Percentiles rank a stretch among this genome's conserved stretches.
These are phyloP conservation scores for Passiflora organensis DNA, from an alignment of 345 rosid genomes.

Conservation along the genomic window DNA sequence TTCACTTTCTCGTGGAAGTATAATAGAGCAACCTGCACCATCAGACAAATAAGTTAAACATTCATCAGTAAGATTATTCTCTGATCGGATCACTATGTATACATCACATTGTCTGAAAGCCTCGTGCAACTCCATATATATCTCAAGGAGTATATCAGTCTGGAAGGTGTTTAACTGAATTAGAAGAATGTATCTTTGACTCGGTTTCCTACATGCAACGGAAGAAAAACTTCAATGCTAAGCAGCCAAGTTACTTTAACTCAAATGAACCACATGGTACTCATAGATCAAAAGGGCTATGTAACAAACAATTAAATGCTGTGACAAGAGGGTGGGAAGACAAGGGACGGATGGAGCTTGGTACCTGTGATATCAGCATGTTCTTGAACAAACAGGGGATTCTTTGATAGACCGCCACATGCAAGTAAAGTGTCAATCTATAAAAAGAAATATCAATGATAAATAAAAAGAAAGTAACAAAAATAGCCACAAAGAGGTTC, in stretches of 20 bases:
- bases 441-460: not conserved
- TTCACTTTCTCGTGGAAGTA: conserved; percentile 88
- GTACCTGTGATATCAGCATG: conserved; percentile 83
- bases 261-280: no score
- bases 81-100: no score
- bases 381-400: conserved; percentile 68
- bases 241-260: not conserved
- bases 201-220: no score
- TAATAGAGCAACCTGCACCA: conserved; percentile 68
- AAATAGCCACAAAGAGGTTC: no score
- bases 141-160: not conserved
- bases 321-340: no score
- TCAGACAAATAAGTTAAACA: not conserved
- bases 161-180: not conserved
- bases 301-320: not conserved
- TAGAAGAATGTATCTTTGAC: not conserved
- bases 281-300: not conserved
- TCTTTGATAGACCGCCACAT: conserved; percentile 86
- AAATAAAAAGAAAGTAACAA: not conserved
- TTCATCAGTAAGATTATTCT: not conserved
- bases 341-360: not conserved
- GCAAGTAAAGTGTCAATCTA: conserved; percentile 83
- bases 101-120: no score
- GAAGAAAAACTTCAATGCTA: not conserved
- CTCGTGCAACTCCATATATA: not conserved